Percentiles rank a stretch among this genome's conserved stretches.
These are phyloP conservation scores for Rhizopogon vesiculosus DNA, from an alignment of 768 basidiomycete genomes.

Conservation along the genomic window DNA sequence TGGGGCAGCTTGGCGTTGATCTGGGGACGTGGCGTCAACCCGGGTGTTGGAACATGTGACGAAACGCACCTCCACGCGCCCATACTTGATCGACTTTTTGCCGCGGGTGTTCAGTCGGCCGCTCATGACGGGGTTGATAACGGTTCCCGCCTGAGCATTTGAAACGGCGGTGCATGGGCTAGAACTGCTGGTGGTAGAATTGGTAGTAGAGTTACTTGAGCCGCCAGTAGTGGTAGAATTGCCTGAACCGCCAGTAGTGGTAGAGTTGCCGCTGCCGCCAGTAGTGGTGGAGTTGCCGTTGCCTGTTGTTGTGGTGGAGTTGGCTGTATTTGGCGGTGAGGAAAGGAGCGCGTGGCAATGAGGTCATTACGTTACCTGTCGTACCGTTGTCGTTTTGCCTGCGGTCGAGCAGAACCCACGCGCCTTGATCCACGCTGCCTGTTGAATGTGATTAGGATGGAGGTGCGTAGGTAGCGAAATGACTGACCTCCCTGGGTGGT, in stretches of 20 bases:
- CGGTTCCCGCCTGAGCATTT: slow-evolving; percentile 24
- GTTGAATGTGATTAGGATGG: neutral
- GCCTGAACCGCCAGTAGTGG: slow-evolving; percentile 14
- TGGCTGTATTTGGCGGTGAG: neutral
- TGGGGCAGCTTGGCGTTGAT: slow-evolving; percentile 57
- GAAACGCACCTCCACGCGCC: slow-evolving; percentile 45
- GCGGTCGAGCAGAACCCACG: slow-evolving; percentile 11
- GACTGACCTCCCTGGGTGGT: slow-evolving; percentile 14
- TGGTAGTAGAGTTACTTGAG: slow-evolving; percentile 5
- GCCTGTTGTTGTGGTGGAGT: slow-evolving; percentile 3
- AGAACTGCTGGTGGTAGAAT: slow-evolving; percentile 14
- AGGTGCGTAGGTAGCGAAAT: neutral
- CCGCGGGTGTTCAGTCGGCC: slow-evolving; percentile 51
- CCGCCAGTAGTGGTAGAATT: slow-evolving; percentile 14
- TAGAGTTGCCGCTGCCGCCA: neutral
- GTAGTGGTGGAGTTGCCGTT: neutral
- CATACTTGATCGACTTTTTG: slow-evolving; percentile 45
- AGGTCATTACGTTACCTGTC: slow-evolving; percentile 25
- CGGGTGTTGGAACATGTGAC: too few relatives aligned
- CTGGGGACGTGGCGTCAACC: slow-evolving; percentile 38
- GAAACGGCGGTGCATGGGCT: slow-evolving; percentile 44
- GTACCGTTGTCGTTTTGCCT: slow-evolving; percentile 22
- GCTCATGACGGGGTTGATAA: slow-evolving; percentile 50
- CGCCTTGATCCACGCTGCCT: slow-evolving; percentile 18
- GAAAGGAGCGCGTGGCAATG: neutral